Conservation (phyloP, 768 basidiomycete genomes). For the Auriscalpium vulgare region DNA sequence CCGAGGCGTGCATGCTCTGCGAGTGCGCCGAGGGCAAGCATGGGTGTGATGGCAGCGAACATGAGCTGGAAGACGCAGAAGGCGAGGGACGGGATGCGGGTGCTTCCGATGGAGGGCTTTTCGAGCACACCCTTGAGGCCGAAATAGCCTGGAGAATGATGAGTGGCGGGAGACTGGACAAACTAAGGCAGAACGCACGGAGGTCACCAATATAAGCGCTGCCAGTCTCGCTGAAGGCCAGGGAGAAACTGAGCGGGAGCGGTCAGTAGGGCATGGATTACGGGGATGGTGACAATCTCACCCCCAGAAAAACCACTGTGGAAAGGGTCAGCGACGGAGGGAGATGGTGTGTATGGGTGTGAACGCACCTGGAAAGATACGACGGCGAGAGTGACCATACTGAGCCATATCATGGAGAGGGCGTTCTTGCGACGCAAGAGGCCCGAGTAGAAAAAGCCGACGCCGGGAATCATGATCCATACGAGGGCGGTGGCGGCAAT, state of each 20-base stretch:
- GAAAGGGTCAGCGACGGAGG: conserved; percentile 5
- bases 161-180: neutral
- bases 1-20: conserved; percentile 85
- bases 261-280: neutral
- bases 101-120: conserved; percentile 64
- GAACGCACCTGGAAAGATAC: conserved; percentile 71
- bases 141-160: conserved; percentile 59
- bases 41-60: conserved; percentile 89
- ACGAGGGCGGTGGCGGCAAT: conserved; percentile 73
- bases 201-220: conserved; percentile 80
- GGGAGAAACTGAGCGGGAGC: conserved; percentile 42
- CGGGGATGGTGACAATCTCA: neutral
- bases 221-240: conserved; percentile 80
- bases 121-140: conserved; percentile 72
- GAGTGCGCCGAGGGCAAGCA: conserved; percentile 86
- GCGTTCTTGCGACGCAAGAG: conserved; percentile 91
- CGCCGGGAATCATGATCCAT: conserved; percentile 55
- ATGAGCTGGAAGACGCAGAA: conserved; percentile 86
- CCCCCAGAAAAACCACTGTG: conserved; percentile 97
- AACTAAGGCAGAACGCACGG: conserved; percentile 34
- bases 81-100: conserved; percentile 61
- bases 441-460: conserved; percentile 88
- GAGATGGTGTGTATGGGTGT: neutral
- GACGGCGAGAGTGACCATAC: conserved; percentile 67
- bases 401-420: conserved; percentile 79